Evolutionary conservation across 2,329 filamentous ascomycete species (phyloP), one percentile per base, ranked within the genome.

Genomic region (Aspergillus novofumigatus): DNA sequence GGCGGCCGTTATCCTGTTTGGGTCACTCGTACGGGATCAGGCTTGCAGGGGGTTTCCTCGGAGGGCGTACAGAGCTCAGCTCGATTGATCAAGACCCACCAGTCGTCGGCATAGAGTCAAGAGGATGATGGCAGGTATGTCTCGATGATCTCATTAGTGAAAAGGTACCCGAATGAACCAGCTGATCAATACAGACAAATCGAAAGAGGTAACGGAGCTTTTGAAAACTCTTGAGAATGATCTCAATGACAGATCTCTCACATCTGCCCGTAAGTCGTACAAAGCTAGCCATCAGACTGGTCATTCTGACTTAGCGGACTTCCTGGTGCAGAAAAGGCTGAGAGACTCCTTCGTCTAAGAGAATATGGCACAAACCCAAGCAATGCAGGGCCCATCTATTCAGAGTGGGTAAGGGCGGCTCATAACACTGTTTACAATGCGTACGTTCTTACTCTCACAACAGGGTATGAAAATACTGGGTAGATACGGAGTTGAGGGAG

Each of bases 341-440:
- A 77, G 29, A 70, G 75, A 17, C 76, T 87, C 21, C 75, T 80
- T 52, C 74, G 91, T 65, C 80, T 97, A 51, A 96, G 96, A 74
- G 79, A 92, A 32, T 84, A 90, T 67, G 89, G 92, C 6, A 86
- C 92, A 59, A 86, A 88, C 65, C 84, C 87, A 7, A 78, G 77
- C 29, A 81, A 90, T 73, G 86, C 92, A 28, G 88, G 88, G 57
- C 88, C 91, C 1, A 93, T 97, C 57, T 97, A 94, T 74, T 88
- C 89, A n/a, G 83, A 84, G 72, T 79, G 88, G 74, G 91, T 89
- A 80, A 62, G 79, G 4, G n/a, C 9, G 23, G 20, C 11, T 21
- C 25, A 26, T 21, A 7, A 44, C 14, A 20, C 17, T 17, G 17
- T 5, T 2, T 14, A 23, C 11, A 3, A 9, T 52, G 14, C 41